A percentile compares a stretch with the other conserved stretches of the same genome.
phyloP scores from a whole-genome alignment of 768 basidiomycete species.

The Tricholoma sp. region DNA sequence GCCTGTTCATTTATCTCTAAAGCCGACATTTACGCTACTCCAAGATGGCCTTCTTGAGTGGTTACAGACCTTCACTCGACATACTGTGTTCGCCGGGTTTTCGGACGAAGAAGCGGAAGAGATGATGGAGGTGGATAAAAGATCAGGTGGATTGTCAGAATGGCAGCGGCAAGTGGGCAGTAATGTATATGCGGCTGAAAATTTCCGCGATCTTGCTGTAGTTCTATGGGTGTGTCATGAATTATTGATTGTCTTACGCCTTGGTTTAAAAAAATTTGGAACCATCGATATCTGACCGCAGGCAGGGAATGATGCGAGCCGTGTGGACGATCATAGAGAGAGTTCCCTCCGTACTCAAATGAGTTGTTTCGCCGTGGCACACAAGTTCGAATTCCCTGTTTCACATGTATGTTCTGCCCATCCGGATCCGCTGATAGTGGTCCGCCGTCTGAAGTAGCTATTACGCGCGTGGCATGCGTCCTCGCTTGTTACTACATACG shows the following conservation, averaged over 20 bases:
- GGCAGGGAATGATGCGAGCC: too few species aligned
- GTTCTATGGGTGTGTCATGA: background rate
- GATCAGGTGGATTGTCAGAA: slow-evolving; percentile 54
- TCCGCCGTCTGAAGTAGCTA: too few species aligned
- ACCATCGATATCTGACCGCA: background rate
- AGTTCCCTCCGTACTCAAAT: background rate
- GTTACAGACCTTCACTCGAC: slow-evolving; percentile 61
- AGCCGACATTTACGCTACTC: slow-evolving; percentile 50
- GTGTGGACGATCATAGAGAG: too few species aligned
- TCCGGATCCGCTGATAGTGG: too few species aligned
- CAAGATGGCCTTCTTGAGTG: slow-evolving; percentile 51
- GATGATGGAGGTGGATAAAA: slow-evolving; percentile 60
- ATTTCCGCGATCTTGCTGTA: slow-evolving; percentile 46
- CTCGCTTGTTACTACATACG: too few species aligned
- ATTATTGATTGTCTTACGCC: background rate
- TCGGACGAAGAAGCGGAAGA: slow-evolving; percentile 47
- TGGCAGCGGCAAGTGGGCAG: slow-evolving; percentile 51
- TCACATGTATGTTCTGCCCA: too few species aligned
- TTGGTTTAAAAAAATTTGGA: background rate
- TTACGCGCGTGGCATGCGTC: too few species aligned
- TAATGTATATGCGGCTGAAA: slow-evolving; percentile 71
- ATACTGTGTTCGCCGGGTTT: slow-evolving; percentile 51
- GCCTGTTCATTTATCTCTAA: slow-evolving; percentile 46
- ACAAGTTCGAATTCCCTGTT: too few species aligned
- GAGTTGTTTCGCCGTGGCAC: too few species aligned